These are phyloP conservation scores for Alloascoidea hylecoeti DNA, from an alignment of 805 yeast genomes.

Conservation along the genomic window DNA sequence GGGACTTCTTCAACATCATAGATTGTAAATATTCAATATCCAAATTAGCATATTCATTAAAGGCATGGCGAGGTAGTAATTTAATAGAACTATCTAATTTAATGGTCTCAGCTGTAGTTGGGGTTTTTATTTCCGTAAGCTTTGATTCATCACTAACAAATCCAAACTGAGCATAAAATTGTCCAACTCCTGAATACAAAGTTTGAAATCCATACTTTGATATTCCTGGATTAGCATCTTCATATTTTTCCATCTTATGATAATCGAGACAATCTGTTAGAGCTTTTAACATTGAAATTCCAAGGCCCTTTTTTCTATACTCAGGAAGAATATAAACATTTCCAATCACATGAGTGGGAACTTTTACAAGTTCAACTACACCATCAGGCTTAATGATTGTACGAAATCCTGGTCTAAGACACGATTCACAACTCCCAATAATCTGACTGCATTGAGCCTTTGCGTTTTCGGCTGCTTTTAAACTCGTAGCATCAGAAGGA, in stretches of 20 bases:
- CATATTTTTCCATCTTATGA: neutral
- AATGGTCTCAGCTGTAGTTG: neutral
- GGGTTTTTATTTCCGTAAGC: neutral
- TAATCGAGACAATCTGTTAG: neutral
- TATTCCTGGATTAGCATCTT: neutral
- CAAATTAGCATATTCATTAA: neutral
- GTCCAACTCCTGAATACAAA: neutral
- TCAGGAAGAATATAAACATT: neutral
- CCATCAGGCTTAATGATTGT: neutral
- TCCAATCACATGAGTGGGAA: neutral
- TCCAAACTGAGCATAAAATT: neutral
- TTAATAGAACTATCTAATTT: neutral
- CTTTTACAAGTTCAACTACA: neutral
- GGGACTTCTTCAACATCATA: neutral
- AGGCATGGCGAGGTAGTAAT: neutral
- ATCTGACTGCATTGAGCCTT: neutral
- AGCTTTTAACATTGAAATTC: neutral
- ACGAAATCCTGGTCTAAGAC: neutral
- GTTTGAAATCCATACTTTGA: neutral
- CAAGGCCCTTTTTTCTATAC: conserved; percentile 1
- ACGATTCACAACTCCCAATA: conserved; percentile 1
- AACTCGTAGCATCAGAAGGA: neutral
- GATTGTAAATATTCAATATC: neutral
- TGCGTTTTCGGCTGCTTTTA: no score
- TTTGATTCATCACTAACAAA: neutral